phyloP scores from a whole-genome alignment of 169 alveolate genomes.

The Ichthyophthirius multifiliis region DNA sequence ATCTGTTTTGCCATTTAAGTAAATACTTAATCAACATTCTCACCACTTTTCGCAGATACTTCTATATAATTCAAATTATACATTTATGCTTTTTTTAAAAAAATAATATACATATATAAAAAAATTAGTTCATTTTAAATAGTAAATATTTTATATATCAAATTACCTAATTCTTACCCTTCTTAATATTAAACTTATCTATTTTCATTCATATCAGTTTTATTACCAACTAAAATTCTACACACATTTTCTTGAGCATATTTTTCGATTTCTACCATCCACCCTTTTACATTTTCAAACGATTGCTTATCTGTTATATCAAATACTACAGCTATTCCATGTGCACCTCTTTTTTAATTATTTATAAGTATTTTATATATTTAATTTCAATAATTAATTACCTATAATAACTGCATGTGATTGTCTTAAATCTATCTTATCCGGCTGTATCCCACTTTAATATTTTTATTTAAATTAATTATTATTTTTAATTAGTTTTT shows the following conservation, averaged over 20 bases:
- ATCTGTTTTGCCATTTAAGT: no score
- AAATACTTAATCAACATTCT: no score
- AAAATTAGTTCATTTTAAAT: neutral
- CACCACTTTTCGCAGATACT: no score
- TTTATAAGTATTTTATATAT: neutral
- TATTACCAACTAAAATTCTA: slow-evolving; percentile 72
- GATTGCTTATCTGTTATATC: slow-evolving; percentile 58
- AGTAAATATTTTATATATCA: no score
- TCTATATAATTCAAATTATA: no score
- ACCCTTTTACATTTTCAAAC: slow-evolving; percentile 49
- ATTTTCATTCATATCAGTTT: slow-evolving; percentile 56
- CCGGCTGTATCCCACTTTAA: slow-evolving; percentile 88
- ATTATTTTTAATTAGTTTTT: no score
- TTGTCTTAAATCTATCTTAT: slow-evolving; percentile 58
- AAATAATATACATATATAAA: no score
- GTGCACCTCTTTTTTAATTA: slow-evolving; percentile 59
- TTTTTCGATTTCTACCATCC: slow-evolving; percentile 57
- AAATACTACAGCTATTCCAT: slow-evolving; percentile 61
- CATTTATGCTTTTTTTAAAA: no score
- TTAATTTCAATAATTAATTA: no score
- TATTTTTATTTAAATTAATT: slow-evolving; percentile 6
- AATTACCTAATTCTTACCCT: slow-evolving; percentile 38
- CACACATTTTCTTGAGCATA: slow-evolving; percentile 53
- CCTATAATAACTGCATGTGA: slow-evolving; percentile 64
- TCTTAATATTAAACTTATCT: slow-evolving; percentile 24